These are phyloP conservation scores for Salix brachista DNA, from an alignment of 345 rosid species.

Conservation along the genomic window DNA sequence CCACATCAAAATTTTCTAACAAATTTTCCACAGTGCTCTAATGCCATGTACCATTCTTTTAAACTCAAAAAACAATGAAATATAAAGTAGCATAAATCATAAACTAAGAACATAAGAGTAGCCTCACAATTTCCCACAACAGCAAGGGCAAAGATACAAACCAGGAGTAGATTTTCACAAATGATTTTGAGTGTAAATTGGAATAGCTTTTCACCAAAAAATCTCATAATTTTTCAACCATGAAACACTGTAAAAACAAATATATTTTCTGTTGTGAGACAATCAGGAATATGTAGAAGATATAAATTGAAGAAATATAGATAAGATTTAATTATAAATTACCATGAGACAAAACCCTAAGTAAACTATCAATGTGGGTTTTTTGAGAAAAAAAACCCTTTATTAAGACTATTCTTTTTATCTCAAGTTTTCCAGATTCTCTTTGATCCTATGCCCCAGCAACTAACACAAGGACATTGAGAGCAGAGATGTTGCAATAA, in stretches of 20 bases:
- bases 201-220: neutral
- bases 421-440: neutral
- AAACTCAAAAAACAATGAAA: no score
- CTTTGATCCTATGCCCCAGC: neutral
- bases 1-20: no score
- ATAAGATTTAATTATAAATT: neutral
- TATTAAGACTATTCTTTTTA: conserved; percentile 3
- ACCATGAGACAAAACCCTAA: neutral
- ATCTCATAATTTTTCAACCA: neutral
- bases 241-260: neutral
- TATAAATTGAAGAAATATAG: no score
- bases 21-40: neutral
- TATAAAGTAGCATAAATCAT: no score
- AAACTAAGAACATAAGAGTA: neutral
- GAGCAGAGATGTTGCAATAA: conserved; percentile 8
- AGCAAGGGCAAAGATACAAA: neutral
- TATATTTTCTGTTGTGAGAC: neutral
- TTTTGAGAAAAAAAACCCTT: conserved; percentile 6
- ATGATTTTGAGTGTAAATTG: neutral
- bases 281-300: neutral
- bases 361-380: conserved; percentile 5
- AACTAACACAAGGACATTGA: conserved; percentile 9
- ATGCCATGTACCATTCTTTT: neutral
- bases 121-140: neutral
- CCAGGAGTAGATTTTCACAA: neutral